Evolutionary conservation across 1,284 basidiomycete species (phyloP).

Genomic region (Irpex sp.): DNA sequence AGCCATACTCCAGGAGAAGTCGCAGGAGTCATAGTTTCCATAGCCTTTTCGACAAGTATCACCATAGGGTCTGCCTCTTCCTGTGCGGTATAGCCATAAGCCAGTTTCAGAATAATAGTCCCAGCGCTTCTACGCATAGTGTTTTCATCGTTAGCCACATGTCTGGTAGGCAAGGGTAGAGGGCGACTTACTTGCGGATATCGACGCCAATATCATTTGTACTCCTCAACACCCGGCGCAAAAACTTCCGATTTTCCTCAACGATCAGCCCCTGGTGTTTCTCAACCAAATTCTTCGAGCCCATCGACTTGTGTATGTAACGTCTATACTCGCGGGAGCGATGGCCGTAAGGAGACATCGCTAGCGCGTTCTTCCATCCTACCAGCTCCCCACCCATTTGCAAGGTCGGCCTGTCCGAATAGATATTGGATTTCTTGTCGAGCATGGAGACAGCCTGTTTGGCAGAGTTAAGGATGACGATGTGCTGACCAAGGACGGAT

Average conservation of each 20-base stretch:
- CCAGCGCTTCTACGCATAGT: conserved; percentile 19
- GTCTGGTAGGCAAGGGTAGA: neutral
- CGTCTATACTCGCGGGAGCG: conserved; percentile 60
- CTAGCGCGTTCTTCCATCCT: conserved; percentile 65
- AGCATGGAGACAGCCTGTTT: conserved; percentile 55
- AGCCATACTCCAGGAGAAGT: conserved; percentile 7
- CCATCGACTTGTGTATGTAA: conserved; percentile 55
- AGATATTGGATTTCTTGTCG: conserved; percentile 63
- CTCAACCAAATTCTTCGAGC: conserved; percentile 45
- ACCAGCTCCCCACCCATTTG: conserved; percentile 47
- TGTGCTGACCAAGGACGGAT: conserved; percentile 55
- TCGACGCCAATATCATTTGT: conserved; percentile 51
- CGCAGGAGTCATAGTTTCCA: neutral
- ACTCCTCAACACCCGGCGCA: conserved; percentile 50
- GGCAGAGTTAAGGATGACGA: conserved; percentile 57
- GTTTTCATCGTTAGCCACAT: conserved; percentile 21
- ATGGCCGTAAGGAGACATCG: conserved; percentile 58
- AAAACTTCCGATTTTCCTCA: conserved; percentile 50
- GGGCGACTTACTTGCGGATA: conserved; percentile 48
- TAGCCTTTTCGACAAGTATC: neutral
- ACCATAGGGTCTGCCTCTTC: conserved; percentile 4
- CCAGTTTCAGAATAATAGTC: conserved; percentile 4
- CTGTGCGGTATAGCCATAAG: conserved; percentile 3
- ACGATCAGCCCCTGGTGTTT: conserved; percentile 48
- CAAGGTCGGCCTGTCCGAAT: conserved; percentile 59